A percentile compares a stretch with the other conserved stretches of the same genome.
Conservation (phyloP, 2,329 filamentous ascomycete species). For the Ascochyta koolunga region DNA sequence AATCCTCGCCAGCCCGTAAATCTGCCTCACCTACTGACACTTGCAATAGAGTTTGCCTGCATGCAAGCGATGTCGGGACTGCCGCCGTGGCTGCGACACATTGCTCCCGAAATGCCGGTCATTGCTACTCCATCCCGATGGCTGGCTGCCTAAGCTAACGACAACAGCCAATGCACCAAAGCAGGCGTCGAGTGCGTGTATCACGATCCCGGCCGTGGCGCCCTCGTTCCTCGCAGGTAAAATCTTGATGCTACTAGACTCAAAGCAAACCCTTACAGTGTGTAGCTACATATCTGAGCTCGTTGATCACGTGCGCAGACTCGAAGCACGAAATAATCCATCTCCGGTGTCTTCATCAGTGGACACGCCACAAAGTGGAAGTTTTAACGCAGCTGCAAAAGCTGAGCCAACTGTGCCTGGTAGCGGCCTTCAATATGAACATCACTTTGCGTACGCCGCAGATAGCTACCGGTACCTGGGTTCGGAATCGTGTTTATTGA, state of each 20-base stretch:
- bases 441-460: slow-evolving; percentile 42
- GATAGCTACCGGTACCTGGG: slow-evolving; percentile 45
- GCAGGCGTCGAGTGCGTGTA: slow-evolving; percentile 44
- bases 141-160: slow-evolving; percentile 13
- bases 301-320: slow-evolving; percentile 43
- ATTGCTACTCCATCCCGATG: slow-evolving; percentile 1
- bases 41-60: slow-evolving; percentile 37
- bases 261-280: background rate
- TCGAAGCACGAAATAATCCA: slow-evolving; percentile 25
- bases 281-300: slow-evolving; percentile 44
- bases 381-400: slow-evolving; percentile 13
- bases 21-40: slow-evolving; percentile 2
- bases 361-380: slow-evolving; percentile 18
- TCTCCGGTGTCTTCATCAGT: slow-evolving; percentile 30
- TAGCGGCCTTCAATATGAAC: slow-evolving; percentile 29
- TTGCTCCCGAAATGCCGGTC: slow-evolving; percentile 44
- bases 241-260: background rate
- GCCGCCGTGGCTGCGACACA: slow-evolving; percentile 46
- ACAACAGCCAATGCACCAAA: slow-evolving; percentile 44
- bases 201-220: slow-evolving; percentile 42
- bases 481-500: slow-evolving; percentile 42
- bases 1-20: background rate
- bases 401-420: slow-evolving; percentile 25
- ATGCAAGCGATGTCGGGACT: slow-evolving; percentile 45
- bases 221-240: slow-evolving; percentile 40